phyloP scores from a whole-genome alignment of 805 yeast genomes.

The Yarrowia sp. region DNA sequence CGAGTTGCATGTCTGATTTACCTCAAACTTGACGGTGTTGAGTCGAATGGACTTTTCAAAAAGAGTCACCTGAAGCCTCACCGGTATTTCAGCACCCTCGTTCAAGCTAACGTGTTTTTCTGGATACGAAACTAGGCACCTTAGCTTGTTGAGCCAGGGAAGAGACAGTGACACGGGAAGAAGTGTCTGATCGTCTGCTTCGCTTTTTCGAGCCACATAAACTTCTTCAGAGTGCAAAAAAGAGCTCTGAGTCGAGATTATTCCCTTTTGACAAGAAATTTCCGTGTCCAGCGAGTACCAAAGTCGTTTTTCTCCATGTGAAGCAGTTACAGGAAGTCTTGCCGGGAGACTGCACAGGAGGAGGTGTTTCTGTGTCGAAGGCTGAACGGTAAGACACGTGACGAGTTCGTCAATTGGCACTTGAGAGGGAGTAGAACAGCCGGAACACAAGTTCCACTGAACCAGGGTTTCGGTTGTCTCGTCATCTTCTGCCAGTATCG shows the following conservation, averaged over 20 bases:
- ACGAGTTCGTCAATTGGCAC: neutral
- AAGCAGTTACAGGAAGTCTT: neutral
- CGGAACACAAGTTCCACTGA: conserved; percentile 3
- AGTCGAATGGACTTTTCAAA: conserved; percentile 4
- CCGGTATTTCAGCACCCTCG: neutral
- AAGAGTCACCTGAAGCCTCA: neutral
- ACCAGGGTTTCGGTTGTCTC: neutral
- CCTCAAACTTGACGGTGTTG: neutral
- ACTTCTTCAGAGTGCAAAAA: neutral
- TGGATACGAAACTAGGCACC: neutral
- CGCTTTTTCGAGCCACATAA: neutral
- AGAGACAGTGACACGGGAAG: neutral
- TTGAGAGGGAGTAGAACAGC: neutral
- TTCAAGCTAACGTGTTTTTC: neutral
- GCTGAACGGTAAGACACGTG: neutral
- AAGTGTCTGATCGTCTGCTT: neutral
- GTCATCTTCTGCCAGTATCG: no score
- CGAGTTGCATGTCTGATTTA: neutral
- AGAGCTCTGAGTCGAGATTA: neutral
- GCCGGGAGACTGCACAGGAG: neutral
- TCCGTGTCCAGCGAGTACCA: conserved; percentile 3
- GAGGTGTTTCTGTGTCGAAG: neutral
- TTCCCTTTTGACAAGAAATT: neutral
- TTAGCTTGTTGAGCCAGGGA: neutral
- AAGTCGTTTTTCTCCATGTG: neutral